A percentile compares a stretch with the other conserved stretches of the same genome.
Evolutionary conservation across 345 rosid genomes (phyloP).

Genomic region (Eucalyptus marginata): DNA sequence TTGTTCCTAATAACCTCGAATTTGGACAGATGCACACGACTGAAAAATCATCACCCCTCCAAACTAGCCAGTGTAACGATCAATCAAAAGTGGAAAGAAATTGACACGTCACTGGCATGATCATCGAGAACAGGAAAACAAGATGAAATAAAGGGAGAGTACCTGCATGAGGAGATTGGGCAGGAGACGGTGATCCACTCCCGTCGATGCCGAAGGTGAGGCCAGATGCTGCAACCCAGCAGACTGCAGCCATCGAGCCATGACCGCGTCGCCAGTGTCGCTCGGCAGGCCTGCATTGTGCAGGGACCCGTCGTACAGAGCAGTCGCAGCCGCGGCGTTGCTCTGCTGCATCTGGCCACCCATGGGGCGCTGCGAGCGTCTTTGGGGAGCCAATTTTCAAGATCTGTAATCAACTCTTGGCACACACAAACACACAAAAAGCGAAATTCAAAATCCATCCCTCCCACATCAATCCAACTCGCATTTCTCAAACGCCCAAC

Average conservation of each 20-base stretch:
- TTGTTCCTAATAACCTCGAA: not conserved
- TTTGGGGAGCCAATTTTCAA: slow-evolving; percentile 98
- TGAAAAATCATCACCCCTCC: not conserved
- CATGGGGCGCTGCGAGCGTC: slow-evolving; percentile 99
- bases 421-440: not conserved
- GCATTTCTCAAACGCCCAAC: not conserved
- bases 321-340: slow-evolving; percentile 75
- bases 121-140: not conserved
- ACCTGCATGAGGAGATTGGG: slow-evolving; percentile 96
- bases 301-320: slow-evolving; percentile 74
- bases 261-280: slow-evolving; percentile 90
- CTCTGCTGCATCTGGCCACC: slow-evolving; percentile 99
- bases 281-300: slow-evolving; percentile 51
- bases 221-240: slow-evolving; percentile 99
- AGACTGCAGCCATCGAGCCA: slow-evolving; percentile 99
- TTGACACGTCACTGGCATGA: not conserved
- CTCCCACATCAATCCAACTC: not conserved
- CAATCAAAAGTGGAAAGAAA: not conserved
- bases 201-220: slow-evolving; percentile 79
- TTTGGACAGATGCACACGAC: not conserved
- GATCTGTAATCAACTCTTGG: slow-evolving; percentile 55
- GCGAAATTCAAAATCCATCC: not conserved
- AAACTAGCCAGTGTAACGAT: not conserved
- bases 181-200: slow-evolving; percentile 72
- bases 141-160: not conserved